Base-by-base conservation (phyloP, 2,329 filamentous ascomycete species). In the Colletotrichum sp. region DNA sequence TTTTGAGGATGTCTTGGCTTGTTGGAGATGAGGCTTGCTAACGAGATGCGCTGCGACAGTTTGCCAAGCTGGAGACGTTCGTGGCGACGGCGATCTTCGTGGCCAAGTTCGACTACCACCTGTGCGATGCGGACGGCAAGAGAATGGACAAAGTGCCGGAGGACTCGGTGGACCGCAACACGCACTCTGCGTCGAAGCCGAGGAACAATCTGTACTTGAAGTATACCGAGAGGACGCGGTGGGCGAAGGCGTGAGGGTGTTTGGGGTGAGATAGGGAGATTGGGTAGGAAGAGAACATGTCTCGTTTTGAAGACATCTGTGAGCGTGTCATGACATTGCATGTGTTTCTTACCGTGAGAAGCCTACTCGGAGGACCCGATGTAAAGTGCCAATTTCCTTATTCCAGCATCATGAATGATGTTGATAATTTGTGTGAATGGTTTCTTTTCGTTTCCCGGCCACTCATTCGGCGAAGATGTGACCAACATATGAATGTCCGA, bases 51-150 rank as follows among this genome's bases (percentile, higher is more conserved):
- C 2, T 21, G 10, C 10, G 13, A 15, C 75, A 85, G 79, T 90
- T 91, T 80, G 89, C 90, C 2, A 90, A 90, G 77, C 81, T 91
- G 2, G 89, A 91, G 79, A 86, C 87, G 71, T 87, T 85, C 67
- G 81, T 91, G 75, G 88, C 90, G 34, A 85, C 85, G 0, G 88
- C 88, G 2, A 85, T 87, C 63, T 90, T 90, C 72, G 71, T 89
- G 18, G 86, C 89, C 5, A 84, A 84, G 57, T 91, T 90, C 71
- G 86, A 90, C 71, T 88, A 87, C 72, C 78, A 83, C 12, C 82
- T 89, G 5, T 79, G 80, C n/a, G 85, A 90, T 57, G 80, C 81
- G 59, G 70, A 83, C 5, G 89, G 88, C 0, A 83, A 82, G 18
- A 70, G 26, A 32, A 60, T 3, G 68, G 52, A 1, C 52, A 77